These are phyloP conservation scores for Vitis cinerea DNA, from an alignment of 164 flowering plant species.

Conservation along the genomic window DNA sequence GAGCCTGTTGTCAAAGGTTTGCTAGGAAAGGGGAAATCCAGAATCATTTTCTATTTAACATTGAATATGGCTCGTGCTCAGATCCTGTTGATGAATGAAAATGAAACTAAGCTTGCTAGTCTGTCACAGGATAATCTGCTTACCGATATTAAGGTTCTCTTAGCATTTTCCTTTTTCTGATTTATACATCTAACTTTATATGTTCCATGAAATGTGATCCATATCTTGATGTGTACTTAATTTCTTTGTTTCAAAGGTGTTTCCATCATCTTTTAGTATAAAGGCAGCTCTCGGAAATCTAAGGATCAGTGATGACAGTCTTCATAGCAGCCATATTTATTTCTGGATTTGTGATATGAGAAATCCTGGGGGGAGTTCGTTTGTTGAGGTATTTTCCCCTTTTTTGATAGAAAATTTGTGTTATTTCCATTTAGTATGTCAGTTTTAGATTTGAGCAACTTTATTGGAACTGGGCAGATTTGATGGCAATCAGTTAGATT, in stretches of 20 bases:
- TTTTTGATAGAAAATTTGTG: neutral
- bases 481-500: neutral
- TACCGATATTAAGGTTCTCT: slow-evolving; percentile 75
- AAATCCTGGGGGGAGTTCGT: slow-evolving; percentile 91
- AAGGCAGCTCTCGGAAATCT: slow-evolving; percentile 91
- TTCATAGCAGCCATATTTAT: slow-evolving; percentile 62
- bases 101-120: slow-evolving; percentile 77
- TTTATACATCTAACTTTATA: neutral
- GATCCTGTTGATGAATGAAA: slow-evolving; percentile 79
- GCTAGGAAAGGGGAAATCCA: slow-evolving; percentile 89
- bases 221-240: neutral
- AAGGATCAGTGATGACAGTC: slow-evolving; percentile 87
- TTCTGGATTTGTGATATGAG: slow-evolving; percentile 99
- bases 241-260: slow-evolving; percentile 51
- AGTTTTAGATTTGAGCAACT: no score
- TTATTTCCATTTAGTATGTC: no score
- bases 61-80: slow-evolving; percentile 87
- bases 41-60: slow-evolving; percentile 65
- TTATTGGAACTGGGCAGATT: no score
- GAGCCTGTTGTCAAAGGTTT: slow-evolving; percentile 71
- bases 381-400: slow-evolving; percentile 75
- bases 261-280: slow-evolving; percentile 88
- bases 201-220: neutral
- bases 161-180: slow-evolving; percentile 4
- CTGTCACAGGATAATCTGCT: slow-evolving; percentile 86